These are phyloP conservation scores for Aspergillus niger DNA, from an alignment of 2,329 filamentous ascomycete species.

Conservation along the genomic window DNA sequence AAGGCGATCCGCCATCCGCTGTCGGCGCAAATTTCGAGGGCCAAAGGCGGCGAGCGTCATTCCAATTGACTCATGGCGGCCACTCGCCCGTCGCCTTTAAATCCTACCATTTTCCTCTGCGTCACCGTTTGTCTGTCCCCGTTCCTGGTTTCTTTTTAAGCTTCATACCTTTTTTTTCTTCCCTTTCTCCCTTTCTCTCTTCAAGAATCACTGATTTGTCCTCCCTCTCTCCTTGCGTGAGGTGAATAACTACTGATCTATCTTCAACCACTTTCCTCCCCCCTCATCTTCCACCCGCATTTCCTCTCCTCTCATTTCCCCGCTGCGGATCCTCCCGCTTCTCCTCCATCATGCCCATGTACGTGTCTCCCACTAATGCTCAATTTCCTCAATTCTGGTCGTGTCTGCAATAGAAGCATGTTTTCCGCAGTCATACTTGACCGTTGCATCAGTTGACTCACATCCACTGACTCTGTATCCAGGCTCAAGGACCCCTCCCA, in stretches of 20 bases:
- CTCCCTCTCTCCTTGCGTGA: not conserved
- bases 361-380: constrained; percentile 20
- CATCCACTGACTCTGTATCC: not conserved
- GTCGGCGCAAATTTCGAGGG: constrained; percentile 16
- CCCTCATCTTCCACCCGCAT: constrained; percentile 1
- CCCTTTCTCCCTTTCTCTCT: not conserved
- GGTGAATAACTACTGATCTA: not conserved
- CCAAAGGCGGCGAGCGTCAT: constrained; percentile 3
- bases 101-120: not conserved
- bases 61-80: constrained; percentile 12
- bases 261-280: not conserved
- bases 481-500: constrained; percentile 54
- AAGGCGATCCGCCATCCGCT: constrained; percentile 15
- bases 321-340: constrained; percentile 14
- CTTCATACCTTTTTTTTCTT: constrained; percentile 6
- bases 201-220: not conserved
- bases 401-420: too few species aligned
- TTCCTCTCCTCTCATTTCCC: constrained; percentile 9
- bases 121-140: too few species aligned
- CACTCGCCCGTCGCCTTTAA: not conserved
- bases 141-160: not conserved
- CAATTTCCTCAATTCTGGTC: too few species aligned
- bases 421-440: too few species aligned
- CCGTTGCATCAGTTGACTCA: constrained; percentile 9
- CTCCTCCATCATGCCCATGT: constrained; percentile 41